Conservation (phyloP, 2,329 filamentous ascomycete genomes). For the Atkinsonella hypoxylon region DNA sequence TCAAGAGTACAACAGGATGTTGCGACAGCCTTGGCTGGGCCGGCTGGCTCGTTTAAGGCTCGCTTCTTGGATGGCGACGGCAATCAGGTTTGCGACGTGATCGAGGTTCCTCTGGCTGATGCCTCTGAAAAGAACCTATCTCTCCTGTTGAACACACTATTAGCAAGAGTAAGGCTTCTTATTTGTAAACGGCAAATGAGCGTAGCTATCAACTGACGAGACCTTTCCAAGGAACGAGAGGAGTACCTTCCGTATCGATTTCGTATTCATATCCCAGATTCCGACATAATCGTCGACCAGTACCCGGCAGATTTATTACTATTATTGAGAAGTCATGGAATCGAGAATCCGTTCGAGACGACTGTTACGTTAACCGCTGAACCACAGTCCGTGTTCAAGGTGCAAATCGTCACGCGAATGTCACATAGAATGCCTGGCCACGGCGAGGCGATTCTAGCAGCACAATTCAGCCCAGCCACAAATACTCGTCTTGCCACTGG, state of each 20-base stretch:
- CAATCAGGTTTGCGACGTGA: conserved; percentile 57
- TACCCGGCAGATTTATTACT: conserved; percentile 43
- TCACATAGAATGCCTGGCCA: conserved; percentile 83
- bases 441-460: conserved; percentile 77
- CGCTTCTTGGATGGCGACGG: conserved; percentile 77
- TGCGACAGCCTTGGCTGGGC: conserved; percentile 50
- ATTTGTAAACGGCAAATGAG: background rate
- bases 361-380: conserved; percentile 46
- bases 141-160: conserved; percentile 70
- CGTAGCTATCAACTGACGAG: background rate
- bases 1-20: conserved; percentile 67
- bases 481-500: conserved; percentile 76
- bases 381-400: conserved; percentile 87
- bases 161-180: conserved; percentile 48
- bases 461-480: conserved; percentile 70
- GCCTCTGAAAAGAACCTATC: conserved; percentile 84
- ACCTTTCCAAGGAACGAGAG: conserved; percentile 33
- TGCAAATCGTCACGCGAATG: conserved; percentile 83
- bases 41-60: conserved; percentile 67
- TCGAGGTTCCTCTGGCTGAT: conserved; percentile 69
- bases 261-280: conserved; percentile 44
- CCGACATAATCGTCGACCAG: conserved; percentile 40
- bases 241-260: conserved; percentile 51
- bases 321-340: conserved; percentile 42
- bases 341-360: conserved; percentile 46